These are phyloP conservation scores for Monosporascus sp. DNA, from an alignment of 2,329 filamentous ascomycete species.

Conservation along the genomic window DNA sequence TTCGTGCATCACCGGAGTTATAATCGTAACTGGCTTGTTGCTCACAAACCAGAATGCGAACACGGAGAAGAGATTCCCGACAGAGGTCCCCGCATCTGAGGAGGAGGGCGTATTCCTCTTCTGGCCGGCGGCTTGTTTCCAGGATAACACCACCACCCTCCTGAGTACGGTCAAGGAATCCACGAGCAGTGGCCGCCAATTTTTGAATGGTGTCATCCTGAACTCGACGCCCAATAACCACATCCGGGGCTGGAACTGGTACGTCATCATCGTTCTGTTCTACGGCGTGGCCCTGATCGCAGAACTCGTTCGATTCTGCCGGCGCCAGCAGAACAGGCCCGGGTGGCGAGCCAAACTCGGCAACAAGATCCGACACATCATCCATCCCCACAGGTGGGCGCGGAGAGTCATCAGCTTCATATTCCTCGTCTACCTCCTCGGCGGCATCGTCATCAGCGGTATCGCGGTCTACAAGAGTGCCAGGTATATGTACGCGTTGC, in stretches of 20 bases:
- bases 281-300: conserved; percentile 17
- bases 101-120: conserved; percentile 19
- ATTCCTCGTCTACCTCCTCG: conserved; percentile 15
- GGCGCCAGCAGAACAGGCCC: conserved; percentile 9
- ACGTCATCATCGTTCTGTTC: conserved; percentile 18
- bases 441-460: conserved; percentile 18
- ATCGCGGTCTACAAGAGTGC: conserved; percentile 13
- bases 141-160: conserved; percentile 8
- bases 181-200: conserved; percentile 7
- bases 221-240: conserved; percentile 12
- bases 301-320: conserved; percentile 15
- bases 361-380: conserved; percentile 4
- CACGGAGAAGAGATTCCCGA: conserved; percentile 18
- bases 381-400: background rate
- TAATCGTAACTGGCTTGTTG: conserved; percentile 25
- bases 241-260: conserved; percentile 21
- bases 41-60: conserved; percentile 25
- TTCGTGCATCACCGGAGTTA: conserved; percentile 21
- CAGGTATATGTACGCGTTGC: conserved; percentile 21
- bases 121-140: conserved; percentile 27
- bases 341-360: conserved; percentile 12
- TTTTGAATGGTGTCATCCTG: conserved; percentile 11
- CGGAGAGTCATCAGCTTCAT: background rate
- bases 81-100: conserved; percentile 16
- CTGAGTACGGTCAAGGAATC: conserved; percentile 8